Percentiles rank a stretch among this genome's conserved stretches.
Conservation (phyloP, 1,284 basidiomycete genomes). For the Sporisorium graminicola region DNA sequence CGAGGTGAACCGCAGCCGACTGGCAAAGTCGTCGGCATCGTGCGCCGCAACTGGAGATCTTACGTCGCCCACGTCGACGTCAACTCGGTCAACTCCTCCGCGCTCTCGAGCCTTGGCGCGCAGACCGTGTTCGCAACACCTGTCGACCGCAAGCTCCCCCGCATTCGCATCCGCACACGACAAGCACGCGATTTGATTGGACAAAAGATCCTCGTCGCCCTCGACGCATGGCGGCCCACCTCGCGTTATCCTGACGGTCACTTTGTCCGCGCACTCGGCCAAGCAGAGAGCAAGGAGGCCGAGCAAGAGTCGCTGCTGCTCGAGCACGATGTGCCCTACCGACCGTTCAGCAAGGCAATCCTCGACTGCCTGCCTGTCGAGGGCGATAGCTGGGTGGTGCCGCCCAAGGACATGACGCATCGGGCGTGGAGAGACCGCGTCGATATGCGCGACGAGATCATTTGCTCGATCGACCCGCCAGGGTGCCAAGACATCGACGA, state of each 20-base stretch:
- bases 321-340: constrained; percentile 96
- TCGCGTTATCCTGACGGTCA: constrained; percentile 97
- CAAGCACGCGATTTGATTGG: constrained; percentile 89
- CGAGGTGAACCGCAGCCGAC: constrained; percentile 83
- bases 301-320: constrained; percentile 94
- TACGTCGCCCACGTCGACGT: constrained; percentile 97
- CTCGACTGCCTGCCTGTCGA: constrained; percentile 89
- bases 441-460: constrained; percentile 86
- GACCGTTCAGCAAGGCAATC: constrained; percentile 95
- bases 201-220: constrained; percentile 95
- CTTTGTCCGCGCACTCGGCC: constrained; percentile 91
- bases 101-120: constrained; percentile 81
- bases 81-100: constrained; percentile 81
- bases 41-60: constrained; percentile 91
- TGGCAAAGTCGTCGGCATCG: constrained; percentile 88
- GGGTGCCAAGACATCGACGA: constrained; percentile 99
- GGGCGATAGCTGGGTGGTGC: constrained; percentile 93
- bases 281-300: constrained; percentile 92
- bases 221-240: constrained; percentile 88
- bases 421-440: constrained; percentile 86
- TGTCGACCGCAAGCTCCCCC: constrained; percentile 88
- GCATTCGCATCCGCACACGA: constrained; percentile 92
- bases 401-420: constrained; percentile 76
- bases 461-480: constrained; percentile 98
- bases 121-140: constrained; percentile 97